These are phyloP conservation scores for Candida tammaniensis DNA, from an alignment of 805 yeast genomes.

Conservation along the genomic window DNA sequence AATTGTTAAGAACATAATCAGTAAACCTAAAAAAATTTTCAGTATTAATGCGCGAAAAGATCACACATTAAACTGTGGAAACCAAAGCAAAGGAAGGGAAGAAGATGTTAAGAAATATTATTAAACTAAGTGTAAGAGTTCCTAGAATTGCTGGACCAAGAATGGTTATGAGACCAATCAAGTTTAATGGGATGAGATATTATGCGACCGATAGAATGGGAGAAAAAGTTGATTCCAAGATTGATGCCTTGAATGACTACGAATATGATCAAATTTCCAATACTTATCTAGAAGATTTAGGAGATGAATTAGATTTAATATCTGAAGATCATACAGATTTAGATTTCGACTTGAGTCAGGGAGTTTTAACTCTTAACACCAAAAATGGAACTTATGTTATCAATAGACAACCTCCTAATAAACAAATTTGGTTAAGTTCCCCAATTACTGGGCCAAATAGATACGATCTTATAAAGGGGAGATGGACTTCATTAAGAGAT, in stretches of 20 bases:
- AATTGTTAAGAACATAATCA: slow-evolving; percentile 35
- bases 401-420: slow-evolving; percentile 96
- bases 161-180: neutral
- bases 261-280: slow-evolving; percentile 68
- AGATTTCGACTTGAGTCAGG: slow-evolving; percentile 80
- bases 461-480: slow-evolving; percentile 63
- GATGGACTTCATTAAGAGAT: slow-evolving; percentile 82
- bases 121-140: neutral
- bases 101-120: slow-evolving; percentile 3
- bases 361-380: slow-evolving; percentile 74
- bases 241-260: slow-evolving; percentile 43
- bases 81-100: too few relatives aligned
- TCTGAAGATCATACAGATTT: slow-evolving; percentile 61
- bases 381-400: slow-evolving; percentile 83
- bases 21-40: too few relatives aligned
- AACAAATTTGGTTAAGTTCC: slow-evolving; percentile 93
- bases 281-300: slow-evolving; percentile 63
- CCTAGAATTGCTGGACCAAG: neutral
- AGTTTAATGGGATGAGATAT: slow-evolving; percentile 1
- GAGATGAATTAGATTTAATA: slow-evolving; percentile 65
- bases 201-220: slow-evolving; percentile 14
- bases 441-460: slow-evolving; percentile 91
- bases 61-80: too few relatives aligned
- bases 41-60: too few relatives aligned
- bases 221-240: slow-evolving; percentile 27